A percentile compares a stretch with the other conserved stretches of the same genome.
These are phyloP conservation scores for Bullera alba DNA, from an alignment of 768 basidiomycete species.

Conservation along the genomic window DNA sequence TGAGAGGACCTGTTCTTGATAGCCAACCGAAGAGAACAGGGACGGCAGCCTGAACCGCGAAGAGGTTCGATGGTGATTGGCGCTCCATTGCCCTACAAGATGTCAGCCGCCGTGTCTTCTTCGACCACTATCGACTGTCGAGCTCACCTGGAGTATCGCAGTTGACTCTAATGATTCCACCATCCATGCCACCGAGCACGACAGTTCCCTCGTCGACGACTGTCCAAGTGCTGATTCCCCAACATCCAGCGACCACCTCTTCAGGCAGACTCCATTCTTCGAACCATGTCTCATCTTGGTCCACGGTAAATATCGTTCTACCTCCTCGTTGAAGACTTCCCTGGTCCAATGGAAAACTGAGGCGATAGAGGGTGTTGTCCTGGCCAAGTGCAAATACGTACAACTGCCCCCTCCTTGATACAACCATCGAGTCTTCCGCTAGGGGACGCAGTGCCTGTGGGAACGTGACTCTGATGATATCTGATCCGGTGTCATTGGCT, in stretches of 20 bases:
- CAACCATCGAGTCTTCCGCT: constrained; percentile 15
- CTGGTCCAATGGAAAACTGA: constrained; percentile 19
- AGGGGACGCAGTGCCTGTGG: constrained; percentile 27
- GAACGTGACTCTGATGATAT: constrained; percentile 31
- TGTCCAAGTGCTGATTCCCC: constrained; percentile 21
- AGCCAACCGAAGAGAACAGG: constrained; percentile 25
- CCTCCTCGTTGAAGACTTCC: constrained; percentile 9
- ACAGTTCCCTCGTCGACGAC: constrained; percentile 27
- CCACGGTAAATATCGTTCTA: constrained; percentile 14
- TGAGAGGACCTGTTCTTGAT: constrained; percentile 28
- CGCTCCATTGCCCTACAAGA: constrained; percentile 18
- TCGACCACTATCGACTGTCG: neutral
- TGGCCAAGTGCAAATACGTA: constrained; percentile 29
- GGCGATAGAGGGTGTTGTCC: constrained; percentile 24
- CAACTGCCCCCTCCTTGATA: constrained; percentile 12
- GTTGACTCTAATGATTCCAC: constrained; percentile 27
- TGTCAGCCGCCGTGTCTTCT: neutral
- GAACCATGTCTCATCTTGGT: constrained; percentile 26
- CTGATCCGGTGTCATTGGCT: constrained; percentile 10
- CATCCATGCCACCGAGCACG: constrained; percentile 29
- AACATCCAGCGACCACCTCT: constrained; percentile 15
- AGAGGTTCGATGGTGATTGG: constrained; percentile 23
- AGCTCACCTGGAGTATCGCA: neutral
- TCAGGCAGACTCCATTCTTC: constrained; percentile 32
- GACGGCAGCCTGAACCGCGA: constrained; percentile 28